These are phyloP conservation scores for Phaeosphaeria sp. DNA, from an alignment of 2,329 filamentous ascomycete species.

Conservation along the genomic window DNA sequence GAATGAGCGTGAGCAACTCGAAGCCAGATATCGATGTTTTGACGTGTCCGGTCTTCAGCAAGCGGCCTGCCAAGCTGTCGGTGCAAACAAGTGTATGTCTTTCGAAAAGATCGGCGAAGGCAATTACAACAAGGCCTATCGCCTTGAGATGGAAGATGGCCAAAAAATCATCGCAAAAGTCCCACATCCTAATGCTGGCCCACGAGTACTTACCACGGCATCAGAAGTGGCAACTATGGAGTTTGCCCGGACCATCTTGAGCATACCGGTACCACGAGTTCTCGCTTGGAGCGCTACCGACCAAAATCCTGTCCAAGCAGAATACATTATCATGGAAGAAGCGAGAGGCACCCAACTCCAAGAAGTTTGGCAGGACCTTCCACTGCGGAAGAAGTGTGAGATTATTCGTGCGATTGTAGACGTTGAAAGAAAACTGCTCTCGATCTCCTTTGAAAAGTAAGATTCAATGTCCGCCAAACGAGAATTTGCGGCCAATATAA, in stretches of 20 bases:
- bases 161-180: slow-evolving; percentile 25
- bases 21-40: slow-evolving; percentile 24
- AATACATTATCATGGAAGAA: slow-evolving; percentile 43
- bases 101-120: slow-evolving; percentile 38
- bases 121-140: slow-evolving; percentile 33
- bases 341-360: slow-evolving; percentile 29
- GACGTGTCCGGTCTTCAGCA: slow-evolving; percentile 23
- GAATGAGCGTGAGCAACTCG: slow-evolving; percentile 27
- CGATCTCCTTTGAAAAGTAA: slow-evolving; percentile 35
- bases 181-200: slow-evolving; percentile 30
- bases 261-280: slow-evolving; percentile 35
- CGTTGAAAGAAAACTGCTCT: slow-evolving; percentile 39
- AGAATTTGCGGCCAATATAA: slow-evolving; percentile 15
- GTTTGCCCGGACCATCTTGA: slow-evolving; percentile 21
- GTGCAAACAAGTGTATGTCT: slow-evolving; percentile 17
- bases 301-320: slow-evolving; percentile 31
- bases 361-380: slow-evolving; percentile 30
- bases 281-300: slow-evolving; percentile 29
- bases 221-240: slow-evolving; percentile 20
- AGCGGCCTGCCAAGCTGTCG: slow-evolving; percentile 20
- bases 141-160: slow-evolving; percentile 25
- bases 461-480: slow-evolving; percentile 24
- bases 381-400: slow-evolving; percentile 20
- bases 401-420: slow-evolving; percentile 35
- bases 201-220: slow-evolving; percentile 10